Percentiles rank a stretch among this genome's conserved stretches.
Evolutionary conservation across 2,329 filamentous ascomycete species (phyloP).

Genomic region (Chalaropsis ovoidea): DNA sequence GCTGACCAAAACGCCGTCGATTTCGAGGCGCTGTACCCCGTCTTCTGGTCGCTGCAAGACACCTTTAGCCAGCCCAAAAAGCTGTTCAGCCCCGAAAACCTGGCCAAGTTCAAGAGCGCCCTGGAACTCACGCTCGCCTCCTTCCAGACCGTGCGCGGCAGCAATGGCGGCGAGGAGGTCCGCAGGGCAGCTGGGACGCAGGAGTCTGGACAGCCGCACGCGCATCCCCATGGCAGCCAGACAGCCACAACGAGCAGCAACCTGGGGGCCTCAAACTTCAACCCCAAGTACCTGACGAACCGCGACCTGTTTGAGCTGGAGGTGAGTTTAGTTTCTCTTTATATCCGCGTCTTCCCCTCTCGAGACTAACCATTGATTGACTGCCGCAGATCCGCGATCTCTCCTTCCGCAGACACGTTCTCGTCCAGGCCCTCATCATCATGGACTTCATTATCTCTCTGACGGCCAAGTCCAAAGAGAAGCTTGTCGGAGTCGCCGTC

Average conservation of each 20-base stretch:
- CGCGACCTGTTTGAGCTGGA: slow-evolving; percentile 92
- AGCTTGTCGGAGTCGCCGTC: slow-evolving; percentile 53
- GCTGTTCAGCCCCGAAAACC: slow-evolving; percentile 61
- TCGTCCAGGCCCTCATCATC: slow-evolving; percentile 89
- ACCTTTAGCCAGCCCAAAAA: slow-evolving; percentile 83
- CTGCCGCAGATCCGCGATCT: slow-evolving; percentile 70
- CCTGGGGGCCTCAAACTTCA: slow-evolving; percentile 46
- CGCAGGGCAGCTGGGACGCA: slow-evolving; percentile 28
- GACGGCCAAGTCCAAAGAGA: slow-evolving; percentile 70
- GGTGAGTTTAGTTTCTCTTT: slow-evolving; percentile 39
- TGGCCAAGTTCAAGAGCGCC: slow-evolving; percentile 71
- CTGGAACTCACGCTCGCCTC: slow-evolving; percentile 55
- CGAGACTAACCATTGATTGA: background rate
- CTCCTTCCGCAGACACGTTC: slow-evolving; percentile 84
- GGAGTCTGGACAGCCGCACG: background rate
- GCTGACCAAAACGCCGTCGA: slow-evolving; percentile 37
- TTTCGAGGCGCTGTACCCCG: slow-evolving; percentile 66
- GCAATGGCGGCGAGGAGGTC: slow-evolving; percentile 42
- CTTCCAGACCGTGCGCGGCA: slow-evolving; percentile 44
- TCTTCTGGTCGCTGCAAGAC: slow-evolving; percentile 89
- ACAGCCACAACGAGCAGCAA: background rate
- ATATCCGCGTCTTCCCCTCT: background rate
- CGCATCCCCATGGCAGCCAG: background rate
- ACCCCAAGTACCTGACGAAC: slow-evolving; percentile 97
- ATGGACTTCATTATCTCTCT: slow-evolving; percentile 93